Percentiles rank a stretch among this genome's conserved stretches.
Conservation (phyloP, 2,329 filamentous ascomycete species). For the Shiraia sp. region DNA sequence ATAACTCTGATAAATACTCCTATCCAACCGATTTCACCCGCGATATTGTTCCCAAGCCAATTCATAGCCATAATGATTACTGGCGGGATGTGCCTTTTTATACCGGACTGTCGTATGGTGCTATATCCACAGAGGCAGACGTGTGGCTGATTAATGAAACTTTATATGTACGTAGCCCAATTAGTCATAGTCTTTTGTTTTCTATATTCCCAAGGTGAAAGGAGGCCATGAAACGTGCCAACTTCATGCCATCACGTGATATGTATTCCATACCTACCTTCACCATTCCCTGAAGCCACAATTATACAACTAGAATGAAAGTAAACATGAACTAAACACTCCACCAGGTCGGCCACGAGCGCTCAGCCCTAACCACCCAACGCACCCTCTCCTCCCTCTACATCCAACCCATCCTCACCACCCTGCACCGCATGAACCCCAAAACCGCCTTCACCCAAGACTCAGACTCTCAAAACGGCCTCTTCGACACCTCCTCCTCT, state of each 20-base stretch:
- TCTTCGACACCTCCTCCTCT: constrained; percentile 61
- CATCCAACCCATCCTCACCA: constrained; percentile 61
- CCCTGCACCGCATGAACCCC: constrained; percentile 61
- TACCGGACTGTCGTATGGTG: constrained; percentile 60
- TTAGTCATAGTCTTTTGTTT: not conserved
- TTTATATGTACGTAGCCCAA: constrained; percentile 51
- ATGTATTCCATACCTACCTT: no score
- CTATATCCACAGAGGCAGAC: constrained; percentile 63
- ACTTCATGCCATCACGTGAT: no score
- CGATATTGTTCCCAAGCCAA: constrained; percentile 60
- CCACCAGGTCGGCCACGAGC: constrained; percentile 59
- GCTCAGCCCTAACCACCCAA: constrained; percentile 54
- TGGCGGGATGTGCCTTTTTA: constrained; percentile 55
- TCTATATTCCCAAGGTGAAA: not conserved
- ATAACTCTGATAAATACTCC: constrained; percentile 56
- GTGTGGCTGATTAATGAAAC: constrained; percentile 62
- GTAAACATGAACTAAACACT: not conserved
- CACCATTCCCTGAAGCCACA: not conserved
- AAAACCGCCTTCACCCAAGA: constrained; percentile 51
- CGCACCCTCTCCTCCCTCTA: constrained; percentile 63
- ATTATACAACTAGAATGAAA: no score
- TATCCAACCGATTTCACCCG: constrained; percentile 67
- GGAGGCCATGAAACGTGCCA: no score
- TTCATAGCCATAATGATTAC: constrained; percentile 66
- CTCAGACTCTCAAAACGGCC: constrained; percentile 60